These are phyloP conservation scores for Colletotrichum sp. DNA, from an alignment of 2,329 filamentous ascomycete species.

Conservation along the genomic window DNA sequence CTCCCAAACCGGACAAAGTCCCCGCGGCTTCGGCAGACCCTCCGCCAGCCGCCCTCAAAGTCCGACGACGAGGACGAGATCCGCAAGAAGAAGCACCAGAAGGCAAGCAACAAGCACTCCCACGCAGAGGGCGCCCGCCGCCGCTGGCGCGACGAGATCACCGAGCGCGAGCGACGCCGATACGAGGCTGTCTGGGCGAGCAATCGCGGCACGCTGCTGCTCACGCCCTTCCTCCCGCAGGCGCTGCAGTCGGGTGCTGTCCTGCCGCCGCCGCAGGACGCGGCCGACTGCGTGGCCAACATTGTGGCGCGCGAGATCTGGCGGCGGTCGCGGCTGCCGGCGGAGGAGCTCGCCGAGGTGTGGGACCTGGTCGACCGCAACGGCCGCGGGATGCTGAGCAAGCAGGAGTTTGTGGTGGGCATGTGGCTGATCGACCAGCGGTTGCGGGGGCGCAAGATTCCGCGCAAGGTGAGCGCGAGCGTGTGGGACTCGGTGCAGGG, in stretches of 20 bases:
- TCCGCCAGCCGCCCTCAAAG: slow-evolving; percentile 60
- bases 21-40: slow-evolving; percentile 66
- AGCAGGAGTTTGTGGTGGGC: slow-evolving; percentile 81
- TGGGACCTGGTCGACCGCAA: slow-evolving; percentile 76
- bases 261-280: slow-evolving; percentile 22
- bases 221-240: background rate
- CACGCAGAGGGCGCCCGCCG: slow-evolving; percentile 79
- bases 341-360: slow-evolving; percentile 73
- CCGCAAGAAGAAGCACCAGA: slow-evolving; percentile 50
- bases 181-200: slow-evolving; percentile 89
- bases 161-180: slow-evolving; percentile 73
- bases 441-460: slow-evolving; percentile 80
- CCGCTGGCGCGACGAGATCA: slow-evolving; percentile 79
- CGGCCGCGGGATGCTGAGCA: slow-evolving; percentile 59
- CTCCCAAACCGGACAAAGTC: slow-evolving; percentile 49
- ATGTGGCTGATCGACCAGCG: slow-evolving; percentile 84
- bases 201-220: slow-evolving; percentile 68
- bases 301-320: slow-evolving; percentile 79
- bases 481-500: slow-evolving; percentile 75
- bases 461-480: slow-evolving; percentile 71
- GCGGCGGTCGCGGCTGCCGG: slow-evolving; percentile 70
- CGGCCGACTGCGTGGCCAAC: slow-evolving; percentile 64
- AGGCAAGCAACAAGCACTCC: slow-evolving; percentile 66
- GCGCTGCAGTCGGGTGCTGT: background rate
- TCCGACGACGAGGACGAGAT: slow-evolving; percentile 61